These are phyloP conservation scores for Lenwebbia sp. DNA, from an alignment of 345 rosid species.

Conservation along the genomic window DNA sequence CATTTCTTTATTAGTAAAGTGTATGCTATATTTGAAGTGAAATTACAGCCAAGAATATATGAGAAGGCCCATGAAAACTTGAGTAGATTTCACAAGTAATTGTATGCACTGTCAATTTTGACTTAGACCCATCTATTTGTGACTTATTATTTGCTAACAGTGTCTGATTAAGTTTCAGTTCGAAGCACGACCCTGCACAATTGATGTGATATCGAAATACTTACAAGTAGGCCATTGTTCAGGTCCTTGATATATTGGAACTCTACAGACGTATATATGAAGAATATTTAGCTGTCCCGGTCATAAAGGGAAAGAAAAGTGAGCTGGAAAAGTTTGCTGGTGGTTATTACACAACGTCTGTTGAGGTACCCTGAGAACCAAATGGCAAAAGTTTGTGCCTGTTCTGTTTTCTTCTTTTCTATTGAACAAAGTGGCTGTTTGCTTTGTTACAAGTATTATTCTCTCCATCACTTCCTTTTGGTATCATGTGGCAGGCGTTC, in stretches of 20 bases:
- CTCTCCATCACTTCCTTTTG: neutral
- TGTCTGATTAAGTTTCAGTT: neutral
- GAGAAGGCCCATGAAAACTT: neutral
- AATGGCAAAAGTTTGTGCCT: neutral
- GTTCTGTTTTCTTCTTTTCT: neutral
- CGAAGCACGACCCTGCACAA: neutral
- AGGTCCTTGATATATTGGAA: slow-evolving; percentile 79
- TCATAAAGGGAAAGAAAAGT: slow-evolving; percentile 90
- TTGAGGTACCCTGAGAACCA: slow-evolving; percentile 45
- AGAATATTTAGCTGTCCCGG: slow-evolving; percentile 86
- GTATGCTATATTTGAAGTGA: neutral
- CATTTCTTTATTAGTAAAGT: neutral
- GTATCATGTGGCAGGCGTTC: slow-evolving; percentile 50
- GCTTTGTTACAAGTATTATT: neutral
- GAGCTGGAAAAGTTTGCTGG: slow-evolving; percentile 98
- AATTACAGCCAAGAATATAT: neutral
- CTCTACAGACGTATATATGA: slow-evolving; percentile 82
- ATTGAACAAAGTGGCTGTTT: neutral
- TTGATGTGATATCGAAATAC: neutral
- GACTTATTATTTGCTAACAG: neutral
- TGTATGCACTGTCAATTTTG: neutral
- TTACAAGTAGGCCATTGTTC: neutral
- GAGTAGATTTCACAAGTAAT: neutral
- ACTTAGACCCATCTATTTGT: neutral
- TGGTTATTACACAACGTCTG: slow-evolving; percentile 92